Percentiles rank a stretch among this genome's conserved stretches.
Evolutionary conservation across 1,139 yeast genomes (phyloP).

Genomic region (Candida dubliniensis): DNA sequence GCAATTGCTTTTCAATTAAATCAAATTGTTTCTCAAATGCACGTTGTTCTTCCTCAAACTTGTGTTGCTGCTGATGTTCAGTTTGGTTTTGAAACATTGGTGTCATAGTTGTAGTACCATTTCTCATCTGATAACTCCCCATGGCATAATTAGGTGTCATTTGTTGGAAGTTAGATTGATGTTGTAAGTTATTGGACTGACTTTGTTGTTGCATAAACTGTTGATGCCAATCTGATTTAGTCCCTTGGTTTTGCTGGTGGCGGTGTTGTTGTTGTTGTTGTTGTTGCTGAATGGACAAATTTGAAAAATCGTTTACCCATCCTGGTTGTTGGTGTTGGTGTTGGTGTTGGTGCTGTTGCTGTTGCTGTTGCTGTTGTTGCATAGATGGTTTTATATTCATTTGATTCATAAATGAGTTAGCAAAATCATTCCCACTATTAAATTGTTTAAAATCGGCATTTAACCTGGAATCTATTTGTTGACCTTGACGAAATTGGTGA

Average conservation of each 20-base stretch:
- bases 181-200: conserved; percentile 1
- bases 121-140: conserved; percentile 8
- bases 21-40: conserved; percentile 40
- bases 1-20: conserved; percentile 35
- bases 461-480: conserved; percentile 27
- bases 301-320: too few species aligned
- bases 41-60: conserved; percentile 26
- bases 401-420: conserved; percentile 21
- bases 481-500: conserved; percentile 14
- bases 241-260: conserved; percentile 10
- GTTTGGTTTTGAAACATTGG: conserved; percentile 16
- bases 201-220: conserved; percentile 8
- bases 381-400: conserved; percentile 10
- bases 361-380: not conserved
- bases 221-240: conserved; percentile 4
- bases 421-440: conserved; percentile 21
- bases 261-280: conserved; percentile 14
- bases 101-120: conserved; percentile 11
- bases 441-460: conserved; percentile 40
- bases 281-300: conserved; percentile 6
- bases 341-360: not conserved
- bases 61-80: conserved; percentile 35
- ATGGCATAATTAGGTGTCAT: conserved; percentile 12
- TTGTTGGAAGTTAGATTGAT: conserved; percentile 9
- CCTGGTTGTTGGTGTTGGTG: conserved; percentile 13